These are phyloP conservation scores for Leishmania tropica DNA, from an alignment of 208 protist genomes.

Conservation along the genomic window DNA sequence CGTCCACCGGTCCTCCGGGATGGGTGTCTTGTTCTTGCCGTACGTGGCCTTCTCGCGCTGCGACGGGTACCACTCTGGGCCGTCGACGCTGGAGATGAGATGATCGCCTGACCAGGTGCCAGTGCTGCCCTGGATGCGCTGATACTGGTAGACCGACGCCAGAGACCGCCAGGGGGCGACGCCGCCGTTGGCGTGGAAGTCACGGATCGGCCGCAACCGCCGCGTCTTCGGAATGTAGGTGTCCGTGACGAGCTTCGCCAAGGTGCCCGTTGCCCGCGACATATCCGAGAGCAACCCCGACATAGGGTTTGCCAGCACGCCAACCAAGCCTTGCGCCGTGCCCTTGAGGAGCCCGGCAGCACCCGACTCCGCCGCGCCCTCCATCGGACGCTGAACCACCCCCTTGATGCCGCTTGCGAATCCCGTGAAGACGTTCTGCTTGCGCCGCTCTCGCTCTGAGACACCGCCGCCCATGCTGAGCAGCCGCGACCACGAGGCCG, in stretches of 20 bases:
- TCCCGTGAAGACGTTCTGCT: slow-evolving; percentile 61
- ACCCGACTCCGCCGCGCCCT: slow-evolving; percentile 82
- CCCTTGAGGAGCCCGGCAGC: slow-evolving; percentile 80
- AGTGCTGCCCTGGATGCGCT: slow-evolving; percentile 49
- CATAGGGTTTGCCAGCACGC: slow-evolving; percentile 84
- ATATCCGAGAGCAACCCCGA: slow-evolving; percentile 86
- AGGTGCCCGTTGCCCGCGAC: slow-evolving; percentile 57
- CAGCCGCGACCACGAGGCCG: slow-evolving; percentile 72
- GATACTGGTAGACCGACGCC: slow-evolving; percentile 74
- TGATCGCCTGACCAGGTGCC: slow-evolving; percentile 37
- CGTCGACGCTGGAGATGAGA: slow-evolving; percentile 58
- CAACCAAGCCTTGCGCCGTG: slow-evolving; percentile 84
- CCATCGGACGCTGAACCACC: slow-evolving; percentile 81
- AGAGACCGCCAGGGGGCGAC: slow-evolving; percentile 67
- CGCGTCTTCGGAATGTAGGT: slow-evolving; percentile 70
- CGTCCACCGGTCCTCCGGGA: slow-evolving; percentile 47
- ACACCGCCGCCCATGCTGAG: slow-evolving; percentile 61
- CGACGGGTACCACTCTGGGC: slow-evolving; percentile 73
- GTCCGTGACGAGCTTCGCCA: slow-evolving; percentile 69
- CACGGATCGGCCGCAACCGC: slow-evolving; percentile 63
- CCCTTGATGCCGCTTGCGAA: slow-evolving; percentile 76
- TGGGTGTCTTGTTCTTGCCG: slow-evolving; percentile 24
- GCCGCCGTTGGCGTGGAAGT: slow-evolving; percentile 78
- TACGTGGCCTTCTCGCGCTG: slow-evolving; percentile 42
- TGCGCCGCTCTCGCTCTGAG: slow-evolving; percentile 52